Base-by-base conservation (phyloP, 164 flowering plant species). In the Vitis rupestris region DNA sequence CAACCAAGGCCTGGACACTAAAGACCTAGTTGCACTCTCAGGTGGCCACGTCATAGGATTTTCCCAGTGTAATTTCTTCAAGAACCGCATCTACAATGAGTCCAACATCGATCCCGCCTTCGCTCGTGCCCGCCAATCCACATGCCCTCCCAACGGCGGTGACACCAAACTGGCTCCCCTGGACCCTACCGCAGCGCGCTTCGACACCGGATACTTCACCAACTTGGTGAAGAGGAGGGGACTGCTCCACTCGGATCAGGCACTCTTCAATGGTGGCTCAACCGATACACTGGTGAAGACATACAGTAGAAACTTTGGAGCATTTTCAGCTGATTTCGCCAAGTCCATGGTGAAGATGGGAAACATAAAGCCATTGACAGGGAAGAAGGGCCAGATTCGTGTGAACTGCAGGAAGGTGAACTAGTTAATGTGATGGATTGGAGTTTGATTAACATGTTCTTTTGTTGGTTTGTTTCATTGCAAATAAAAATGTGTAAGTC, bases 21-120 rank as follows among this genome's bases (percentile, higher is more conserved):
- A 71, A 49, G 87, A 85, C 63, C 76, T 83, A 67, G 86, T 84
- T 10, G 87, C 70, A 1, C 73, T 86, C 17, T 82, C 86, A 10
- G 82, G 76, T 1, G 74, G 68, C 16, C 85, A 82, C 72, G 70
- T 79, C 0, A 79, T 82, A 6, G 82, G 85, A 9, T 67, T 65
- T 4, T 61, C 85, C 17, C 67, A 67, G 17, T 79, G 85, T 66
- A 44, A 29, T 19, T 29, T 19, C 9, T 81, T 78, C 75, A 67
- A 69, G 48, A 9, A 8, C 57, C 67, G 72, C 29, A 74, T 77
- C 2, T 75, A 81, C 71, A 78, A 75, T 13, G 81, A 78, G 30
- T 66, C 75, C 73, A 74, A 74, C 67, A 78, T 81, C n/a, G 73
- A 77, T 48, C 60, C 59, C 3, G 23, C 2, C 56, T 81, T 63